phyloP scores from a whole-genome alignment of 306 rosid genomes.

The Prunus fruticosa region DNA sequence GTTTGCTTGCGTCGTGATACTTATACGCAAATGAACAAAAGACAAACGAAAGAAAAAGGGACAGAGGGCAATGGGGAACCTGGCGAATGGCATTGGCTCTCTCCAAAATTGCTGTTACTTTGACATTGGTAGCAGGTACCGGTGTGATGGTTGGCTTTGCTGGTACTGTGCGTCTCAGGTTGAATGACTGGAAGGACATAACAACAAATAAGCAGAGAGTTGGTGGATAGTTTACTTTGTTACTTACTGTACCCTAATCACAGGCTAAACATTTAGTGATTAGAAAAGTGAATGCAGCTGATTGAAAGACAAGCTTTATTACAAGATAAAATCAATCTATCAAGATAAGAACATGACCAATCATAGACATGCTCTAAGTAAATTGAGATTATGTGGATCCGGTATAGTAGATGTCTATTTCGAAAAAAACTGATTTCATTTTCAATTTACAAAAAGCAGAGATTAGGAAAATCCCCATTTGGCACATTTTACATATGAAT shows the following conservation, averaged over 20 bases:
- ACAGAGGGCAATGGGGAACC: constrained; percentile 36
- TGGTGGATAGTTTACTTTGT: background rate
- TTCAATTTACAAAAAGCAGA: background rate
- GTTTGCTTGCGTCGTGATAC: background rate
- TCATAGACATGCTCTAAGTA: background rate
- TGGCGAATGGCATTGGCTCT: constrained; percentile 96
- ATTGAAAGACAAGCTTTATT: background rate
- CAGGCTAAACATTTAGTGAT: background rate
- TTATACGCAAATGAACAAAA: background rate
- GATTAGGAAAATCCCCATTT: background rate
- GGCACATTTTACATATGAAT: background rate
- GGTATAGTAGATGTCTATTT: background rate
- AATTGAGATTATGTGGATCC: background rate
- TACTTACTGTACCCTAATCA: background rate
- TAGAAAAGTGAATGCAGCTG: background rate
- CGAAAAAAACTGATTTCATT: too few species aligned
- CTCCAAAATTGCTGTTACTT: constrained; percentile 92
- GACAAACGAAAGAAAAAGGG: background rate
- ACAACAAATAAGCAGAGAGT: constrained; percentile 18
- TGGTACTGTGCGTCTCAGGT: constrained; percentile 68
- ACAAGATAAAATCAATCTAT: background rate
- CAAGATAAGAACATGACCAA: background rate
- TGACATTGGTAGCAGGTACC: constrained; percentile 51
- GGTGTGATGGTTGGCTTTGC: constrained; percentile 44
- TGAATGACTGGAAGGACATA: constrained; percentile 67